Base-by-base conservation (phyloP, 129 eudicot genomes). In the Erigeron canadensis region DNA sequence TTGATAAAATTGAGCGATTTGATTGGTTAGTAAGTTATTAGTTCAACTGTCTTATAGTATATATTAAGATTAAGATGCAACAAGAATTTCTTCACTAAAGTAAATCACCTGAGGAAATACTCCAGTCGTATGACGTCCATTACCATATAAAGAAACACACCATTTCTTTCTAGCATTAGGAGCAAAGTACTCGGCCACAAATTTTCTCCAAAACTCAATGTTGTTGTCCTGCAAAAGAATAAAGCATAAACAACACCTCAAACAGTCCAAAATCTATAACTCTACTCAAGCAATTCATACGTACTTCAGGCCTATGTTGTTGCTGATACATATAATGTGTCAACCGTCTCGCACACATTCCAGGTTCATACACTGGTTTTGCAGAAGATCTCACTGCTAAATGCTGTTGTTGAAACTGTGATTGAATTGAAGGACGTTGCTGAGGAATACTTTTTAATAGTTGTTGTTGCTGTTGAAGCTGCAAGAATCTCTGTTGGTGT, bases 91-190 rank as follows among this genome's bases (percentile, higher is more conserved):
- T 28, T 3, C 34, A 28, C 2, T 28, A 28, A 23, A 57, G 50
- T 34, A 86, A 76, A 88, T 70, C 62, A 85, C 99, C 97, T 95
- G 99, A 75, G 97, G 97, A 69, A 95, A 90, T 66, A 95, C 99
- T 84, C 99, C 99, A 50, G 89, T 90, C 40, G 97, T 88, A 77
- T 90, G 99, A 11, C 97, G 93, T 13, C 99, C 99, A 74, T 86
- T 95, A 81, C 97, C 99, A 69, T 95, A 95, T 90, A 95, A 86
- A 9, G 99, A 95, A 48, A 95, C 97, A 64, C 99, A 95, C 99
- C 99, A 95, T 69, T 95, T 95, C 80, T 95, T 95, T 85, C 88
- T 88, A 56, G 99, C 97, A 88, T 86, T 90, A 46, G 97, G 96
- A 54, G 96, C 95, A 73, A 90, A 95, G 74, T 80, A 95, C 78